Evolutionary conservation across 2,329 filamentous ascomycete genomes (phyloP).

Genomic region (Alternaria panax): DNA sequence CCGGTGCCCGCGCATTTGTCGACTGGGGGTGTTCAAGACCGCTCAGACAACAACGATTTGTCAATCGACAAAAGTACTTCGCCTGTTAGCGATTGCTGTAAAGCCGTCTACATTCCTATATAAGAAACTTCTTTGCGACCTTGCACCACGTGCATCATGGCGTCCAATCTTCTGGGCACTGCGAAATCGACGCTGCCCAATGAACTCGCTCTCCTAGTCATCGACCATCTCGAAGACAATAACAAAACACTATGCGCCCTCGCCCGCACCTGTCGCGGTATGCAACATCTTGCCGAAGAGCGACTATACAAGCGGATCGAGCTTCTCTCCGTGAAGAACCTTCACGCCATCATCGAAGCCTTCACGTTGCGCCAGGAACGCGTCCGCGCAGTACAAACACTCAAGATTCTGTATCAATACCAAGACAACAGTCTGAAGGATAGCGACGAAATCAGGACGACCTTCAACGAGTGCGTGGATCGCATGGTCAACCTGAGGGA

Average conservation of each 20-base stretch:
- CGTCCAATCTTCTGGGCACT: slow-evolving; percentile 24
- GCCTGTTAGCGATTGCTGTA: not conserved
- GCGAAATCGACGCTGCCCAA: slow-evolving; percentile 28
- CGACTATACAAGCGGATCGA: slow-evolving; percentile 43
- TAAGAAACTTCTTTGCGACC: not conserved
- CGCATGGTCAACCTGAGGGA: slow-evolving; percentile 42
- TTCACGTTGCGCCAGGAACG: slow-evolving; percentile 36
- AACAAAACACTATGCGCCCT: slow-evolving; percentile 33
- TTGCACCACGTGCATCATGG: slow-evolving; percentile 14
- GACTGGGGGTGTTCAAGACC: not conserved
- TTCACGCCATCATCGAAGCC: slow-evolving; percentile 35
- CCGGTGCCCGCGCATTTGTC: not conserved
- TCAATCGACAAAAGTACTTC: not conserved
- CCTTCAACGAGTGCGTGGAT: slow-evolving; percentile 39
- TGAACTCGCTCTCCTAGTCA: slow-evolving; percentile 41
- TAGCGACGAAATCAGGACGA: slow-evolving; percentile 29
- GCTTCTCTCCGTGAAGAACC: slow-evolving; percentile 35
- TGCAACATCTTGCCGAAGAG: slow-evolving; percentile 44
- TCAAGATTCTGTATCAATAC: slow-evolving; percentile 44
- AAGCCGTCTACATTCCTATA: not conserved
- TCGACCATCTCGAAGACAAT: slow-evolving; percentile 38
- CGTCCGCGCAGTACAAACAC: slow-evolving; percentile 38
- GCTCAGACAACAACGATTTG: not conserved
- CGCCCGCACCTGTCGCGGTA: slow-evolving; percentile 38
- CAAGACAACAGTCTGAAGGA: slow-evolving; percentile 24